Evolutionary conservation across 177 flowering plant genomes (phyloP).

Genomic region (Telopea speciosissima): DNA sequence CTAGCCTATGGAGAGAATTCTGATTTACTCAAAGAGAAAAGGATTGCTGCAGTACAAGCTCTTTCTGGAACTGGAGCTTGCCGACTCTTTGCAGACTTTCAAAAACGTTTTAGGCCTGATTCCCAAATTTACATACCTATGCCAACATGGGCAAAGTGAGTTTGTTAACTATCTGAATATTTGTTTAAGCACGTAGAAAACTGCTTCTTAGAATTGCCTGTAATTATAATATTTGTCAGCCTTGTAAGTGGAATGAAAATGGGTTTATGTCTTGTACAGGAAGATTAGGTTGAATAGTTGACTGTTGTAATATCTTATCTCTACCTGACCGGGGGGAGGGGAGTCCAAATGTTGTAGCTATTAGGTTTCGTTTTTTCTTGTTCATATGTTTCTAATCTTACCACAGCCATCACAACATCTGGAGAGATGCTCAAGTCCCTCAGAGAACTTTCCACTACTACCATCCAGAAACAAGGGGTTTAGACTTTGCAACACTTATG

Average conservation of each 20-base stretch:
- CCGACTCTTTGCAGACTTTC: conserved; percentile 91
- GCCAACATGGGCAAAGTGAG: conserved; percentile 97
- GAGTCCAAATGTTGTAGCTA: no score
- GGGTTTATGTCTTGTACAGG: no score
- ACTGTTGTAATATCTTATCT: no score
- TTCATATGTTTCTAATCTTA: conserved; percentile 9
- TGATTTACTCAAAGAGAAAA: conserved; percentile 68
- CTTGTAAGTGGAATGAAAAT: no score
- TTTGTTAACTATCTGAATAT: neutral
- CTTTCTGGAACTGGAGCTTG: conserved; percentile 99
- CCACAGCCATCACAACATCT: conserved; percentile 87
- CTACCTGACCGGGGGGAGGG: no score
- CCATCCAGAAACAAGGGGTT: conserved; percentile 74
- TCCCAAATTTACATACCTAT: conserved; percentile 88
- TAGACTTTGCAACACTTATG: conserved; percentile 77
- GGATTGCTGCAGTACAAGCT: conserved; percentile 87
- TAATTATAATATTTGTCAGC: no score
- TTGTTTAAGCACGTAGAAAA: no score
- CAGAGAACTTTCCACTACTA: conserved; percentile 79
- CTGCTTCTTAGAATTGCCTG: no score
- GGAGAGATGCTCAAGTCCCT: conserved; percentile 95
- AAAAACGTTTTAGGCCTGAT: conserved; percentile 82
- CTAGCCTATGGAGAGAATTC: conserved; percentile 94
- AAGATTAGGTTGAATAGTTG: no score
- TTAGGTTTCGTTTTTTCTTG: neutral